Evolutionary conservation across 73 alveolate genomes (phyloP).

Genomic region (Breviolum minutum): DNA sequence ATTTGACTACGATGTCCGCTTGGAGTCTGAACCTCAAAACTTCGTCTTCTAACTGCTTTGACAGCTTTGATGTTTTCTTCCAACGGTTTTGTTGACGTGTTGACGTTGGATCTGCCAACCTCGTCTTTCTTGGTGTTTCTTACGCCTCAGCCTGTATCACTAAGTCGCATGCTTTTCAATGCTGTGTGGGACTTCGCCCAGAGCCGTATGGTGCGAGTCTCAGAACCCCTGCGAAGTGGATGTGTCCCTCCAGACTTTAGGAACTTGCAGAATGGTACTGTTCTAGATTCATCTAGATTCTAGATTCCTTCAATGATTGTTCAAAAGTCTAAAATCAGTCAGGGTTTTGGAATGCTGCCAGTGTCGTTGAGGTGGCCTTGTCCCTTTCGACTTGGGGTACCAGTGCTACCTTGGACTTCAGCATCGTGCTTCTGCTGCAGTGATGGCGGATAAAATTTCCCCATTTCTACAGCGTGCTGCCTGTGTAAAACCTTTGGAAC

Average conservation of each 20-base stretch:
- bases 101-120: too few species aligned
- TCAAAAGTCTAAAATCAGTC: too few species aligned
- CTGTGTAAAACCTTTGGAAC: too few species aligned
- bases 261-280: too few species aligned
- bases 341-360: neutral
- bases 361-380: constrained; percentile 57
- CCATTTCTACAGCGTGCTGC: neutral
- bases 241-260: too few species aligned
- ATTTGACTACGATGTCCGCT: constrained; percentile 64
- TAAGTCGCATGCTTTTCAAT: constrained; percentile 91
- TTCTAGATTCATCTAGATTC: too few species aligned
- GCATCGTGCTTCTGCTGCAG: constrained; percentile 42
- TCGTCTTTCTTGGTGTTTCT: neutral
- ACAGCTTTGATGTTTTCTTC: neutral
- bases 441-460: neutral
- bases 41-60: neutral
- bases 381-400: constrained; percentile 68
- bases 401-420: constrained; percentile 64
- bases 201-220: constrained; percentile 72
- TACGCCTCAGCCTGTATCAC: neutral
- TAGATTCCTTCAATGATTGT: too few species aligned
- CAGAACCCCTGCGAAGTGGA: neutral
- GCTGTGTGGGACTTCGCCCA: constrained; percentile 87
- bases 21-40: constrained; percentile 25
- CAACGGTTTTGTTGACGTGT: too few species aligned